Evolutionary conservation across 1,284 basidiomycete genomes (phyloP).

Genomic region (Trametes hirsuta): DNA sequence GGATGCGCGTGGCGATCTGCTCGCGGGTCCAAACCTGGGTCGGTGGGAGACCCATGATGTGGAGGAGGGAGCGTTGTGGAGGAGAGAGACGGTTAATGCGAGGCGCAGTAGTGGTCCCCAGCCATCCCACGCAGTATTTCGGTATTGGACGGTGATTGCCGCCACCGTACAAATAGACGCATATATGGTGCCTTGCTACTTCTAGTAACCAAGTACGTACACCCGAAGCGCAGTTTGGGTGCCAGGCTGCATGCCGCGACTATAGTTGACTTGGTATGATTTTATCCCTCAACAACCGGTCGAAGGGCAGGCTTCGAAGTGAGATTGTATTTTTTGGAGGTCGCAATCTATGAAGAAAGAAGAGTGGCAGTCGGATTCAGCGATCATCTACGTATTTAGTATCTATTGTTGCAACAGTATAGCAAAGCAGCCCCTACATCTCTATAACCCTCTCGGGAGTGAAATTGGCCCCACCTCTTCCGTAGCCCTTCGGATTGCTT

Average conservation of each 20-base stretch:
- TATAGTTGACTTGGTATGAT: no score
- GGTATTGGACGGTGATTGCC: slow-evolving; percentile 3
- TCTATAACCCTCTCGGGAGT: slow-evolving; percentile 23
- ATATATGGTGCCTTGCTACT: background rate
- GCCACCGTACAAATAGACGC: slow-evolving; percentile 3
- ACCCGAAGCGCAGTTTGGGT: no score
- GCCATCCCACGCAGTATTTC: slow-evolving; percentile 5
- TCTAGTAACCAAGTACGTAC: background rate
- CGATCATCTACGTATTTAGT: no score
- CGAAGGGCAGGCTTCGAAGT: no score
- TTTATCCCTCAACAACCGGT: no score
- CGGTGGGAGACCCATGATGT: slow-evolving; percentile 35
- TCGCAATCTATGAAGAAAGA: no score
- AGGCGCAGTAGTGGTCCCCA: background rate
- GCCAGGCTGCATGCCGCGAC: no score
- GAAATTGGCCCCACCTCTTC: slow-evolving; percentile 18
- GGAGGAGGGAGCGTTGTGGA: background rate
- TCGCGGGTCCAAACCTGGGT: slow-evolving; percentile 52
- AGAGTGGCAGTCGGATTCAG: no score
- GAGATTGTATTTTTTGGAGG: no score
- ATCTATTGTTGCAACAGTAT: background rate
- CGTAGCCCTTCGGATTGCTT: slow-evolving; percentile 42
- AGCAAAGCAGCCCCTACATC: background rate
- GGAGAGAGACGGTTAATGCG: background rate
- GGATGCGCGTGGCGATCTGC: slow-evolving; percentile 68